Evolutionary conservation across 176 grass and related monocot species (phyloP), one percentile per base, ranked within the genome.

Genomic region (Carex littledalei): DNA sequence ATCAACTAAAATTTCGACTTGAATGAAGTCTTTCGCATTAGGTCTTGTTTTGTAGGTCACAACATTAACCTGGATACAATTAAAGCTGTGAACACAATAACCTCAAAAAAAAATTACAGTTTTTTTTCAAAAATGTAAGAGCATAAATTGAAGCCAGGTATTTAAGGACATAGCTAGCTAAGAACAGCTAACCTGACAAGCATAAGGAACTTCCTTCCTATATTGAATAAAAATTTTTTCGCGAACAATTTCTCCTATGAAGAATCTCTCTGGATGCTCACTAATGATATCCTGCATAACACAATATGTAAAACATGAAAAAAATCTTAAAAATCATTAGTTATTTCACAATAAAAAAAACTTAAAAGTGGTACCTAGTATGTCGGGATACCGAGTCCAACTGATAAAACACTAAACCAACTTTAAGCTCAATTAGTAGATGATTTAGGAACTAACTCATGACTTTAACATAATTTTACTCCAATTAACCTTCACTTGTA

Each of bases 181-280:
- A 86, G 15, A 85, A 81, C 81, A 90, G 24, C 34, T 66, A 63
- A 98, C 96, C 88, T 98, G 90, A 81, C 90, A 98, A 16, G 91
- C 87, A 85, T 98, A 98, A 79, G 96, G 93, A 88, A 98, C 85
- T 90, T 98, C 96, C 37, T 98, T 89, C 24, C 91, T 92, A 63
- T 98, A 92, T 75, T 95, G 96, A 77, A 95, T 65, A 87, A 98
- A 94, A 15, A 98, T 98, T 86, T 98, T 98, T 84, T 94, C 92
- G 72, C 92, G 90, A 68, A 98, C 95, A 91, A 98, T 94, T 87
- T 98, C 93, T 43, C 89, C 91, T 67, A 98, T 85, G 84, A 98
- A 98, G 80, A 98, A 98, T 86, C 91, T 89, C 61, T 98, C 91
- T 0, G 93, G 93, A 83, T 98, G 93, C 29, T 98, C 93, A 43